Base-by-base conservation (phyloP, 1,284 basidiomycete species). In the Lentinula novae-zelandiae region DNA sequence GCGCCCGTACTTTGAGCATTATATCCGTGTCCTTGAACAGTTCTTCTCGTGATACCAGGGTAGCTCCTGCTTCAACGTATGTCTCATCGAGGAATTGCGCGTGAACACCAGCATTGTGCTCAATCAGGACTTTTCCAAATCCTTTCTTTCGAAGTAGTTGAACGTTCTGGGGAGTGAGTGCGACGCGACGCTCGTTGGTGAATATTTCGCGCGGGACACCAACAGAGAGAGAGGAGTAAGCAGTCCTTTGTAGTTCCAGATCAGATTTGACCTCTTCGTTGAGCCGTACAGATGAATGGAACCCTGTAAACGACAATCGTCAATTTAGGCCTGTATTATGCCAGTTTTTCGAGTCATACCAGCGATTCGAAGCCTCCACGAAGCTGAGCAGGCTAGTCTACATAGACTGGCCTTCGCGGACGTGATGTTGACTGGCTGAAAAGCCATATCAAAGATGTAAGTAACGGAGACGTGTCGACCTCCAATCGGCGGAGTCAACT, bases 41-140 rank as follows among this genome's bases (percentile, higher is more conserved):
- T 62, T 87, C 83, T 59, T 86, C 82, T 66, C 78, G 78, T 53
- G 86, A 82, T 31, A 85, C 87, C 59, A 94, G 71, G 1, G 82
- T 86, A 27, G 91, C 92, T 3, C 92, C 92, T n/a, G 90, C 92
- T 48, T 83, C 82, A 61, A 75, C 75, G 70, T 93, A 94, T 46
- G 90, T 86, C 66, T 86, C 86, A 68, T 94, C 89, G 60, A 86
- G 76, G 71, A 93, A 94, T 69, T 92, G 87, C 3, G 92, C 87
- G 57, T 82, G 78, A 33, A 73, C 71, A 48, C 92, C 92, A 10
- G 92, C 90, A 64, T 84, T 81, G 55, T 78, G 80, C 72, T 93
- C 89, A 22, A 94, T 81, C 40, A 93, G 77, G 39, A 94, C 83
- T 60, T 79, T 80, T 15, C 74, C 70, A 70, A 94, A 93, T 5